These are phyloP conservation scores for Puccinia polysora DNA, from an alignment of 1,284 basidiomycete genomes.

Conservation along the genomic window DNA sequence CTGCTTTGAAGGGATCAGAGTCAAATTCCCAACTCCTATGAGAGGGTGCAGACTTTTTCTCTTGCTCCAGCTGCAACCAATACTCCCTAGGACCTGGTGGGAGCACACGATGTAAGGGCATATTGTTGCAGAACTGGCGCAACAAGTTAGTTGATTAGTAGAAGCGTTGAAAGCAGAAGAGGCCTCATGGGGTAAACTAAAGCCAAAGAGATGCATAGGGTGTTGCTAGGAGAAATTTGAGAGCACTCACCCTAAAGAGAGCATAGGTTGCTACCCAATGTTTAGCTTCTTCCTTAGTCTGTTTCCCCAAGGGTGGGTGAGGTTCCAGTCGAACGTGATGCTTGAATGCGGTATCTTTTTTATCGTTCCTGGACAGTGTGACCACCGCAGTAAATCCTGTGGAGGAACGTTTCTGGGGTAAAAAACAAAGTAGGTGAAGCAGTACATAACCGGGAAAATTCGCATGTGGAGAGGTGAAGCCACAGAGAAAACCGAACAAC, in stretches of 20 bases:
- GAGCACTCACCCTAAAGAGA: slow-evolving; percentile 48
- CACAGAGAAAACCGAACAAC: slow-evolving; percentile 22
- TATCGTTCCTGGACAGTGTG: slow-evolving; percentile 51
- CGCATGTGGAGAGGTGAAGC: background rate
- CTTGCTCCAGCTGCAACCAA: slow-evolving; percentile 50
- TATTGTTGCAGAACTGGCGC: slow-evolving; percentile 45
- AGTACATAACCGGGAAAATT: background rate
- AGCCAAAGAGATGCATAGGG: background rate
- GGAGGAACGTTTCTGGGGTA: slow-evolving; percentile 23
- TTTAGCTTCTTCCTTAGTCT: slow-evolving; percentile 47
- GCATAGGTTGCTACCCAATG: slow-evolving; percentile 54
- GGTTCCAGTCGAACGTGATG: slow-evolving; percentile 50
- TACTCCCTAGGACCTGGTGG: slow-evolving; percentile 52
- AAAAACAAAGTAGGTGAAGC: background rate
- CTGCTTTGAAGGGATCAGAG: slow-evolving; percentile 52
- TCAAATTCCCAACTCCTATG: slow-evolving; percentile 51
- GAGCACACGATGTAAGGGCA: slow-evolving; percentile 50
- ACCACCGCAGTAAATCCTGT: slow-evolving; percentile 48
- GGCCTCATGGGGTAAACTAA: background rate
- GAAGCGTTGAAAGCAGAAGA: background rate
- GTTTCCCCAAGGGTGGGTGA: slow-evolving; percentile 49
- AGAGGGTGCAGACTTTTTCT: slow-evolving; percentile 49
- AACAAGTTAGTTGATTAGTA: background rate
- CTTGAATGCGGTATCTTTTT: slow-evolving; percentile 50
- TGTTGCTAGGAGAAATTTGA: background rate